phyloP scores from a whole-genome alignment of 208 protist genomes.

The Acanthamoeba royreba region DNA sequence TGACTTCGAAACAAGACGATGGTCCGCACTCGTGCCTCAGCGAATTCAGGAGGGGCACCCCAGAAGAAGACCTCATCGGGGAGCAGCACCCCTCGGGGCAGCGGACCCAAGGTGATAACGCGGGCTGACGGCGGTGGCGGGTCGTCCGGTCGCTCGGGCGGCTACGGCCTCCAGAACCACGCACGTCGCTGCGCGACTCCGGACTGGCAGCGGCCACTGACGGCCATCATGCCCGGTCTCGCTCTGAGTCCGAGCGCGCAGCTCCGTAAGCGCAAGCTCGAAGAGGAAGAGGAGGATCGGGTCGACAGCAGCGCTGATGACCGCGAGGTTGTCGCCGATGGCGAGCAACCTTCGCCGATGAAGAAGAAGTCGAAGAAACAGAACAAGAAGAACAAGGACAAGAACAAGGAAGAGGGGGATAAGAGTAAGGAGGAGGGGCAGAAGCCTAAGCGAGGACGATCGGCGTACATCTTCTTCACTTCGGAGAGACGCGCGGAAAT shows the following conservation, averaged over 20 bases:
- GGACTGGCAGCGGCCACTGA: not conserved
- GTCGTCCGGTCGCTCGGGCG: not conserved
- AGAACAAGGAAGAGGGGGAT: not conserved
- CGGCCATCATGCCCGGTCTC: not conserved
- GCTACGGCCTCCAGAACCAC: not conserved
- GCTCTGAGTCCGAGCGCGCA: too few species aligned
- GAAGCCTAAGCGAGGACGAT: slow-evolving; percentile 37
- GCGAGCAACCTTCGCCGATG: not conserved
- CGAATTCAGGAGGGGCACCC: not conserved
- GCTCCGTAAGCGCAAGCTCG: not conserved
- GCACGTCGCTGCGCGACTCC: not conserved
- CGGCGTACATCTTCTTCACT: slow-evolving; percentile 59
- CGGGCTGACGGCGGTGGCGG: not conserved
- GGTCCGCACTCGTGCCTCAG: not conserved
- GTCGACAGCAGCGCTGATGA: not conserved
- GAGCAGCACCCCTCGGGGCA: not conserved
- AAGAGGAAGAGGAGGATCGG: not conserved
- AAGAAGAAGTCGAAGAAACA: not conserved
- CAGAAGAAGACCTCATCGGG: not conserved
- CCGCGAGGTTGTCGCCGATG: not conserved
- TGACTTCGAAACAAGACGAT: not conserved
- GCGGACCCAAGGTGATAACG: not conserved
- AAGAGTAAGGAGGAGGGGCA: not conserved
- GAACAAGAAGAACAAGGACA: slow-evolving; percentile 32
- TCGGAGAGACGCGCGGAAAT: slow-evolving; percentile 18